These are phyloP conservation scores for Capronia americana DNA, from an alignment of 2,329 filamentous ascomycete genomes.

Conservation along the genomic window DNA sequence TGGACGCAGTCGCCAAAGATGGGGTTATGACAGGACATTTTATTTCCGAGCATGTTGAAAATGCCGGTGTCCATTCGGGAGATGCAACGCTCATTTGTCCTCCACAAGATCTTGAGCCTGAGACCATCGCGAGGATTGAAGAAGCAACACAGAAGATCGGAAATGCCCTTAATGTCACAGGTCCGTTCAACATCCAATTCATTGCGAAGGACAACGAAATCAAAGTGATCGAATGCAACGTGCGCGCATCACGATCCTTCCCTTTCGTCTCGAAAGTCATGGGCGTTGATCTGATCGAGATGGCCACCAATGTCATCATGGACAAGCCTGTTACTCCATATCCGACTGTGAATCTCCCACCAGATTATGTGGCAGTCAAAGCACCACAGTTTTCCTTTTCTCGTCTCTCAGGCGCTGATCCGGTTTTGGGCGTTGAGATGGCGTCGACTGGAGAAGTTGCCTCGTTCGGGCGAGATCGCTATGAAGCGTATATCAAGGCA, in stretches of 20 bases:
- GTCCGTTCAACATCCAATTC: slow-evolving; percentile 98
- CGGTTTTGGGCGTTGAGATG: slow-evolving; percentile 98
- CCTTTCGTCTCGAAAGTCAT: slow-evolving; percentile 99
- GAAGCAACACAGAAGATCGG: slow-evolving; percentile 96
- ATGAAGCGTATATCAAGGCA: slow-evolving; percentile 96
- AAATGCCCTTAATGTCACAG: slow-evolving; percentile 90
- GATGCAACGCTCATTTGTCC: slow-evolving; percentile 95
- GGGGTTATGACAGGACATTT: slow-evolving; percentile 93
- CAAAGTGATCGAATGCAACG: slow-evolving; percentile 99
- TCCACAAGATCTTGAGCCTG: slow-evolving; percentile 87
- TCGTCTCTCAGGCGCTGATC: slow-evolving; percentile 91
- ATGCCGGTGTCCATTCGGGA: slow-evolving; percentile 97
- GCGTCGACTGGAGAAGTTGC: slow-evolving; percentile 98
- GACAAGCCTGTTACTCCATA: slow-evolving; percentile 82
- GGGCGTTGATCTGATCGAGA: slow-evolving; percentile 95
- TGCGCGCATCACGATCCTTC: slow-evolving; percentile 93
- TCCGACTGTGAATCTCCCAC: slow-evolving; percentile 74
- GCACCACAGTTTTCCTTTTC: slow-evolving; percentile 99
- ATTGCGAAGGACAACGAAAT: slow-evolving; percentile 99
- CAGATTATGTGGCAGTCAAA: slow-evolving; percentile 92
- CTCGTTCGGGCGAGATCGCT: slow-evolving; percentile 93
- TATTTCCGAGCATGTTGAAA: slow-evolving; percentile 98
- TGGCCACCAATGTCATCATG: slow-evolving; percentile 98
- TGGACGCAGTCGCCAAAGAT: slow-evolving; percentile 94
- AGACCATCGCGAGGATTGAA: slow-evolving; percentile 88